Evolutionary conservation across 1,139 yeast genomes (phyloP), one percentile per base, ranked within the genome.

Genomic region (Blastobotrys persicus): DNA sequence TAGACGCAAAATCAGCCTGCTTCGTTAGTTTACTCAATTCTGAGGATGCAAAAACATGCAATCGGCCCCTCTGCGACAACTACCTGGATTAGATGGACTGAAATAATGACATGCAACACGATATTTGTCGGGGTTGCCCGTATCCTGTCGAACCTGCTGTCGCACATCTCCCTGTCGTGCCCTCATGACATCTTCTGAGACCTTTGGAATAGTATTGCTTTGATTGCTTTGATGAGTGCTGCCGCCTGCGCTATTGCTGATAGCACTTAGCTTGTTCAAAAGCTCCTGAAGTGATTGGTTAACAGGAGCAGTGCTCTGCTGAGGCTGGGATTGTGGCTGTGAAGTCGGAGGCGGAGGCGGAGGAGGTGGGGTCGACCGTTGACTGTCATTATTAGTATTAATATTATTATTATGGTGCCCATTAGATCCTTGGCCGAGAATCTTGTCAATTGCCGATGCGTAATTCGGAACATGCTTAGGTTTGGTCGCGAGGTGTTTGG

Each of bases 111-210:
- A 60, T 6, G 55, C 57, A 18, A 37, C 28, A 9, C 48, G 49
- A 46, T 56, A 58, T 16, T 47, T 44, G 19, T 52, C 55, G 2
- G 37, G n/a, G 3, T 54, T 46, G 4, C 50, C 47, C 4, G 46
- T 47, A 40, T 55, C 54, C n/a, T 47, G 39, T n/a, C 56, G 53
- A 11, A 60, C 63, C 6, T 35, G 37, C 2, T 46, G 53, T 4
- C 63, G 55, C 12, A 54, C 50, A 47, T 60, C 63, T 17, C 42
- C 47, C 14, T 33, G 31, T 5, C 62, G 51, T 28, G 47, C 35
- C 2, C 45, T 47, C 9, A 53, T 37, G 19, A 45, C 37, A 4
- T 20, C 38, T 16, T 45, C 14, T 13, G 44, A 23, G 9, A 23
- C 28, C 9, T 6, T 23, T 9, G 28, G 9, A 23, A 5, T 23